A percentile compares a stretch with the other conserved stretches of the same genome.
phyloP scores from a whole-genome alignment of 371 early-diverging fungal species.

The Mortierella sp. region DNA sequence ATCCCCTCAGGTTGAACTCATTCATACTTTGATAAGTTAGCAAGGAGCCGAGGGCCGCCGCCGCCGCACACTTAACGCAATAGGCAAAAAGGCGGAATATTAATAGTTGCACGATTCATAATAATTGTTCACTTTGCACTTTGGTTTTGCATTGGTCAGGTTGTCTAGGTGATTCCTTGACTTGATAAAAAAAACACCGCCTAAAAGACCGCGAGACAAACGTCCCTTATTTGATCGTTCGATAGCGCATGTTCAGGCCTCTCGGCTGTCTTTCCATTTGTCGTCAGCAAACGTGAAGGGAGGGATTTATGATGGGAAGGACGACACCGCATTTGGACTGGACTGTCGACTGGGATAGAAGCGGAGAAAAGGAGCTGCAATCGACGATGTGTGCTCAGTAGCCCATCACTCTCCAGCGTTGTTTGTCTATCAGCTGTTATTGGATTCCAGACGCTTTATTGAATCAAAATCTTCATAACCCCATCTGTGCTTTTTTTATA shows the following conservation, averaged over 20 bases:
- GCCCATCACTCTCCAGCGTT: no score
- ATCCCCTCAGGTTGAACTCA: neutral
- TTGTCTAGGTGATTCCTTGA: no score
- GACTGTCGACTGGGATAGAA: neutral
- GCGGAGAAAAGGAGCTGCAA: neutral
- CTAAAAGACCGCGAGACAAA: slow-evolving; percentile 3
- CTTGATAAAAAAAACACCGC: neutral
- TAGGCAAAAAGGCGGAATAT: neutral
- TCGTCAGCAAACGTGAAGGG: neutral
- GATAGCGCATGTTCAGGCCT: no score
- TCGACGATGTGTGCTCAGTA: neutral
- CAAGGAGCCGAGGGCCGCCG: no score
- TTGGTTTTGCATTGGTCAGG: neutral
- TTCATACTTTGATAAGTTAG: no score
- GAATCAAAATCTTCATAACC: neutral
- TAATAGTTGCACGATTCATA: neutral
- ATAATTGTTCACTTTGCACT: neutral
- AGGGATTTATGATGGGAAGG: neutral
- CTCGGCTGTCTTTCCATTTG: no score
- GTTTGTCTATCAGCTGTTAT: neutral
- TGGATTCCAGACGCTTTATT: neutral
- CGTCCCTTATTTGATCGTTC: neutral
- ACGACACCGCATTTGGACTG: no score
- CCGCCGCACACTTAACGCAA: neutral
- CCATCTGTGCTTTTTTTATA: slow-evolving; percentile 18